Evolutionary conservation across 169 alveolate species (phyloP).

Genomic region (Theileria orientalis): DNA sequence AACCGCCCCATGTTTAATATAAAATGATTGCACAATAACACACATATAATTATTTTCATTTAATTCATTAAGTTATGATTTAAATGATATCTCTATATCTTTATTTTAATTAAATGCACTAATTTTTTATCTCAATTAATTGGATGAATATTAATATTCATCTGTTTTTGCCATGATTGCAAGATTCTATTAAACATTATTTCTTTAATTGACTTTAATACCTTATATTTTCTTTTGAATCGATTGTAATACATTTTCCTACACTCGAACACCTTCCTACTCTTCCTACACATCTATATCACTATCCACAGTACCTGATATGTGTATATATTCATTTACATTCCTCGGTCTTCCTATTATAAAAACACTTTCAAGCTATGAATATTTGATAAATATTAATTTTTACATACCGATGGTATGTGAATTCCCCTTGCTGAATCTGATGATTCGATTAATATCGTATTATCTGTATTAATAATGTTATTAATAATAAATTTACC

Average conservation of each 20-base stretch:
- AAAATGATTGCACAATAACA: constrained; percentile 1
- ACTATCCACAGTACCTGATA: constrained; percentile 33
- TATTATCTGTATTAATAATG: background rate
- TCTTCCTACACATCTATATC: constrained; percentile 34
- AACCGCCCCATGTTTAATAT: background rate
- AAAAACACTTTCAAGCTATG: constrained; percentile 49
- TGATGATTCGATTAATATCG: constrained; percentile 46
- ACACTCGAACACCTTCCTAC: constrained; percentile 48
- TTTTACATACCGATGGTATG: constrained; percentile 44
- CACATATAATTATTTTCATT: background rate
- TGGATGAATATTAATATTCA: constrained; percentile 23
- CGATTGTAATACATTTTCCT: constrained; percentile 55
- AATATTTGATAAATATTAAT: background rate
- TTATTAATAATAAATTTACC: background rate
- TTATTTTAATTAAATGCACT: background rate
- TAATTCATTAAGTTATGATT: background rate
- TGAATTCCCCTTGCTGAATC: constrained; percentile 69
- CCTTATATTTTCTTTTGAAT: constrained; percentile 25
- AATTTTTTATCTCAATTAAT: background rate
- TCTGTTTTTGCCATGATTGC: constrained; percentile 58
- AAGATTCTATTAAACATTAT: constrained; percentile 6
- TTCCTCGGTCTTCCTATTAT: constrained; percentile 63
- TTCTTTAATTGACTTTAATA: background rate
- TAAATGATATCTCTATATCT: background rate
- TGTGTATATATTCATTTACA: constrained; percentile 58